Evolutionary conservation across 2,329 filamentous ascomycete species (phyloP).

Genomic region (Ilyonectria mors-panacis): DNA sequence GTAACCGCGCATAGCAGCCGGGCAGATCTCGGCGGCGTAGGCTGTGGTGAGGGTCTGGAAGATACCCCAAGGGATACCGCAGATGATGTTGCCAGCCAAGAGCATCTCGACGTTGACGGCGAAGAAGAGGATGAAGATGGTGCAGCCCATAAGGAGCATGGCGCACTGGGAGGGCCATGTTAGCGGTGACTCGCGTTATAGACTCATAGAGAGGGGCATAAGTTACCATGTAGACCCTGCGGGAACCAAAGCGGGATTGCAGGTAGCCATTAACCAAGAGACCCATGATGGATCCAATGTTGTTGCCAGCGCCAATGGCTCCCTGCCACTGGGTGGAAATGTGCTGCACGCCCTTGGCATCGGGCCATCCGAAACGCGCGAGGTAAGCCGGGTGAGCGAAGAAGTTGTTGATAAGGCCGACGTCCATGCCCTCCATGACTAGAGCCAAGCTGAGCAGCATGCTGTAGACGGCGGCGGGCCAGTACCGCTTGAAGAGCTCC

Average conservation of each 20-base stretch:
- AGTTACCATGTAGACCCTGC: constrained; percentile 61
- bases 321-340: constrained; percentile 64
- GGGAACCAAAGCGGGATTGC: constrained; percentile 62
- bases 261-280: constrained; percentile 64
- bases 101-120: constrained; percentile 57
- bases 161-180: constrained; percentile 42
- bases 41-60: constrained; percentile 63
- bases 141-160: constrained; percentile 55
- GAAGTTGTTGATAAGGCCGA: constrained; percentile 58
- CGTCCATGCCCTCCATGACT: constrained; percentile 60
- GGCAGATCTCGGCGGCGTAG: constrained; percentile 64
- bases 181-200: background rate
- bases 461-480: constrained; percentile 48
- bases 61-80: constrained; percentile 62
- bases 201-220: constrained; percentile 38
- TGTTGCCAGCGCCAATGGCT: constrained; percentile 62
- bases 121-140: constrained; percentile 66
- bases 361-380: constrained; percentile 54
- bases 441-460: constrained; percentile 52
- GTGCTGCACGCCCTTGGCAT: constrained; percentile 54
- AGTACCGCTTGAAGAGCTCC: constrained; percentile 51
- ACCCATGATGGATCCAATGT: constrained; percentile 65
- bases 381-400: constrained; percentile 62
- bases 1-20: constrained; percentile 61
- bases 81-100: constrained; percentile 61